These are phyloP conservation scores for Lasiodiplodia citricola DNA, from an alignment of 2,329 filamentous ascomycete species.

Conservation along the genomic window DNA sequence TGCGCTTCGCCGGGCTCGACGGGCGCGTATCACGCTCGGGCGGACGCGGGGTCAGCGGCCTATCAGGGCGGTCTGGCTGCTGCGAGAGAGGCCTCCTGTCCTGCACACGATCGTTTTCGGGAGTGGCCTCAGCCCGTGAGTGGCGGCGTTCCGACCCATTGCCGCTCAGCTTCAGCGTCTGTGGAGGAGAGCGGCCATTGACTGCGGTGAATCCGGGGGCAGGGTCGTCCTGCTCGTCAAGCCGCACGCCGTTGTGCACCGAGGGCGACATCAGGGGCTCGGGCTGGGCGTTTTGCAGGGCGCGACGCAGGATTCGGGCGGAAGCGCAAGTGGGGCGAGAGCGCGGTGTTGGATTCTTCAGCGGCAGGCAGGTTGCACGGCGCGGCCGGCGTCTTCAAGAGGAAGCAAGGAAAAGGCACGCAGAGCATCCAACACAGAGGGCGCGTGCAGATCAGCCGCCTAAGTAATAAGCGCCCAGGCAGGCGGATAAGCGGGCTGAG, in stretches of 20 bases:
- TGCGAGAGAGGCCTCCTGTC: conserved; percentile 29
- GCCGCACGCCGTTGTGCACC: conserved; percentile 10
- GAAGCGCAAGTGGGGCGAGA: not conserved
- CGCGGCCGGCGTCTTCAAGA: not conserved
- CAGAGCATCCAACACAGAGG: not conserved
- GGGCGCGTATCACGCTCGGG: conserved; percentile 30
- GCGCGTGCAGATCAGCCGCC: conserved; percentile 12
- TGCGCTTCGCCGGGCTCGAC: conserved; percentile 59
- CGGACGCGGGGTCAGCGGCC: conserved; percentile 13
- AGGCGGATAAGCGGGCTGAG: not conserved
- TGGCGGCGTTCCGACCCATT: conserved; percentile 10
- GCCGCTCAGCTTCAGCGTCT: conserved; percentile 1
- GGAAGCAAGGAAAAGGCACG: conserved; percentile 18
- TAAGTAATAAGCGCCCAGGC: not conserved
- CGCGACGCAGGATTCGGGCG: not conserved
- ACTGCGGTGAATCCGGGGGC: conserved; percentile 23
- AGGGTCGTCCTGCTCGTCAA: conserved; percentile 16
- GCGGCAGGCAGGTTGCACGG: conserved; percentile 2
- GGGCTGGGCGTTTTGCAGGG: not conserved
- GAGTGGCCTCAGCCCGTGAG: conserved; percentile 31
- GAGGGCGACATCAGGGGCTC: conserved; percentile 14
- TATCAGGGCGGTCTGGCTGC: conserved; percentile 33
- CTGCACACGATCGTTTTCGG: conserved; percentile 26
- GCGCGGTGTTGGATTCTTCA: conserved; percentile 5
- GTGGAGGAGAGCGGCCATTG: conserved; percentile 17